phyloP scores from a whole-genome alignment of 305 asterid genomes.

The Plantago coronopus region DNA sequence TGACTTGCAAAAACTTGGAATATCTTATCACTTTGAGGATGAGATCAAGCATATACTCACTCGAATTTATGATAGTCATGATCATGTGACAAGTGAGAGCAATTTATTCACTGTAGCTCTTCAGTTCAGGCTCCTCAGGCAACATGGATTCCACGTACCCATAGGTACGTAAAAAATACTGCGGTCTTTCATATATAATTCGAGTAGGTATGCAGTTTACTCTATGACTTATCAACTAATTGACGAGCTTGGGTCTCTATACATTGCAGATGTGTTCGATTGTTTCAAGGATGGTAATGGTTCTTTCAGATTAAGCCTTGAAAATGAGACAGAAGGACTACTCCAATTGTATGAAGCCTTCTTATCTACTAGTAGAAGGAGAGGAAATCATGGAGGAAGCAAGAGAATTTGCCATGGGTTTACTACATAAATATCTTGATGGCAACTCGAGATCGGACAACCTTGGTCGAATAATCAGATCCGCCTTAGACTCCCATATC shows the following conservation, averaged over 20 bases:
- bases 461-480: conserved; percentile 22
- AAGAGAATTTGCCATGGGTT: conserved; percentile 19
- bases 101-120: conserved; percentile 45
- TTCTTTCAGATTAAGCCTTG: conserved; percentile 21
- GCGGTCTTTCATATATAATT: no score
- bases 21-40: conserved; percentile 36
- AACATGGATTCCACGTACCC: conserved; percentile 39
- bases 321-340: conserved; percentile 26
- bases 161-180: conserved; percentile 30
- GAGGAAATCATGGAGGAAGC: conserved; percentile 37
- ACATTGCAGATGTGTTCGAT: conserved; percentile 30
- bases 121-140: conserved; percentile 43
- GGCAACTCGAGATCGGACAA: conserved; percentile 8
- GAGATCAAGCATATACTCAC: conserved; percentile 26
- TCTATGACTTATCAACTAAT: background rate
- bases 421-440: conserved; percentile 21
- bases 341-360: conserved; percentile 48
- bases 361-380: conserved; percentile 26
- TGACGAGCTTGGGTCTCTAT: background rate
- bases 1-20: conserved; percentile 32
- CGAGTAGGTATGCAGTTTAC: background rate
- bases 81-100: conserved; percentile 1
- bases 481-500: conserved; percentile 40
- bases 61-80: background rate
- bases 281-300: conserved; percentile 31